These are phyloP conservation scores for Lagenidium giganteum DNA, from an alignment of 352 stramenopile genomes.

Conservation along the genomic window DNA sequence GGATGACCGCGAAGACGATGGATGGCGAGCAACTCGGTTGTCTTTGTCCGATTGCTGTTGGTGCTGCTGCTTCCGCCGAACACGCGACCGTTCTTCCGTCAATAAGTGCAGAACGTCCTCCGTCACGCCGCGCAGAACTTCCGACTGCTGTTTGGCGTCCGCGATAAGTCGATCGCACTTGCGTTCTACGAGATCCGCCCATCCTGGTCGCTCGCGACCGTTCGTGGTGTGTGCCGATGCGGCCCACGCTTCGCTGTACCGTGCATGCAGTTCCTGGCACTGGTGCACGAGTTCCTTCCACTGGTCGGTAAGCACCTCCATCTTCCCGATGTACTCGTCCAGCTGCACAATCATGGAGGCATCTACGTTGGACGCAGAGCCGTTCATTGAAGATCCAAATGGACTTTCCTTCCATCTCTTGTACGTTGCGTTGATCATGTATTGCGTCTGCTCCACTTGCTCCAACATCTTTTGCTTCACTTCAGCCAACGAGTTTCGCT, in stretches of 20 bases:
- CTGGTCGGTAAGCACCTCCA: slow-evolving; percentile 48
- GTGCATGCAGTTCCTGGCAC: slow-evolving; percentile 42
- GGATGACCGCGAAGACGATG: too few species aligned
- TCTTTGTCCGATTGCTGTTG: too few species aligned
- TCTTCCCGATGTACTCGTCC: slow-evolving; percentile 47
- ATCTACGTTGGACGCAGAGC: slow-evolving; percentile 7
- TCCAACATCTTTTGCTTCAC: slow-evolving; percentile 70
- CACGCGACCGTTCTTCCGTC: too few species aligned
- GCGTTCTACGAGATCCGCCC: slow-evolving; percentile 53
- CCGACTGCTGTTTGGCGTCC: slow-evolving; percentile 50
- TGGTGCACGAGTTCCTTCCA: slow-evolving; percentile 54
- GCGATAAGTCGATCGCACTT: slow-evolving; percentile 44
- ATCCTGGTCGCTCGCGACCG: slow-evolving; percentile 28
- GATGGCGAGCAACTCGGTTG: too few species aligned
- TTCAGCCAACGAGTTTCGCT: slow-evolving; percentile 46
- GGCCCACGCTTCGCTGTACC: slow-evolving; percentile 42
- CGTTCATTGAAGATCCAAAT: slow-evolving; percentile 6
- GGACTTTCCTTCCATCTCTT: slow-evolving; percentile 67
- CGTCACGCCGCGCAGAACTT: slow-evolving; percentile 44
- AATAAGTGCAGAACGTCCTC: slow-evolving; percentile 43
- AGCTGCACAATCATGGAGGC: slow-evolving; percentile 31
- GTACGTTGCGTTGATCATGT: slow-evolving; percentile 71
- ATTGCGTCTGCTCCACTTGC: slow-evolving; percentile 73
- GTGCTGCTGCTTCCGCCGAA: too few species aligned
- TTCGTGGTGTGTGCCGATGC: slow-evolving; percentile 22